Base-by-base conservation (phyloP, 2,329 filamentous ascomycete genomes). In the Piedraia hortae region DNA sequence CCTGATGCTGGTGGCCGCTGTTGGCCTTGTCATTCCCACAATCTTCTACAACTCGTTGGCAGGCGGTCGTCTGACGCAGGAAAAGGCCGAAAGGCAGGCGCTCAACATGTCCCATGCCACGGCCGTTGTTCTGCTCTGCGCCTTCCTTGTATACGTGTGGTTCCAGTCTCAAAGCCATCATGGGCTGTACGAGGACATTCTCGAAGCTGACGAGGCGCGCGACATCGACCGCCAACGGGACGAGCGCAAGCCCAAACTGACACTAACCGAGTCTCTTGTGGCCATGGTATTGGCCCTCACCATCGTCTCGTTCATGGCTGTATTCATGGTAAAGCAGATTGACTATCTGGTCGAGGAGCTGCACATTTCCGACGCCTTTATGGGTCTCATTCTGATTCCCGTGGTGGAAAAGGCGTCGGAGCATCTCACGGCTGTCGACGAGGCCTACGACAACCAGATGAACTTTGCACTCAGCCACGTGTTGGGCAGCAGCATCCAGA, bases 401-500 rank as follows among this genome's bases (percentile, higher is more conserved):
- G 52, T 88, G 0, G 74, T 85, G 4, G 77, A 88, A 38, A 88
- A 88, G 44, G 68, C 69, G 1, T 72, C 74, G 5, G 75, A 88
- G 43, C 75, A 88, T 44, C 50, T 88, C 20, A 82, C 72, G 1
- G 72, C 74, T 14, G 54, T 85, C 26, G 72, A 85, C 36, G 74
- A 85, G 51, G 75, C 75, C 10, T 82, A 68, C 58, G 70, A 75
- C 36, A 62, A 73, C 39, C 64, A 69, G 40, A 44, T 44, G 56
- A 82, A 82, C 48, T 69, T 80, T 42, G 74, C 75, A 0, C 55
- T 85, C 12, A 71, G 73, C 19, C 77, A 90, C 42, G 73, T 85
- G 23, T 62, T 90, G 18, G 77, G 75, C 20, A 68, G 77, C 2
- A 82, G 73, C 1, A 69, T 90, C 26, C 80, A 90, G 46, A 91